Evolutionary conservation across 1,284 basidiomycete genomes (phyloP), one percentile per base, ranked within the genome.

Genomic region (Microbotryomycetes sp.): DNA sequence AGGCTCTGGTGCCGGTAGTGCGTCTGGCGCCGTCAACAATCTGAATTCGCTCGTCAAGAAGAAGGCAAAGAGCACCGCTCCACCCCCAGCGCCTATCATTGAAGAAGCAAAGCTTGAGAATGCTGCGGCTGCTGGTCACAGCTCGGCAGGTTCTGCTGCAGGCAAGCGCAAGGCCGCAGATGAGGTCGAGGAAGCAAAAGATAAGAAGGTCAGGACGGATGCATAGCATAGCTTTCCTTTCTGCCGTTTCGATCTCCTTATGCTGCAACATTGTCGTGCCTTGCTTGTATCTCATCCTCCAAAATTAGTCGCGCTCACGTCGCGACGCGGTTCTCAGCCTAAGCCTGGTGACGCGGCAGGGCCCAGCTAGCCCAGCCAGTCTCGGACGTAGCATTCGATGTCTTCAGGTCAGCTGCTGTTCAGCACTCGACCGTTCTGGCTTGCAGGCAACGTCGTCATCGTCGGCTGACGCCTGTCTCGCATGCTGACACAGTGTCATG

Each of bases 11-110:
- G 56, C 54, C 6, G 50, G 45, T 6, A 30, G 62, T n/a, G 48
- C 60, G 3, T 5, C 28, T 7, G 65, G 55, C 0, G 30, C 57
- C 18, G 65, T 70, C 11, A 71, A 72, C 63, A 65, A 72, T 59
- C 52, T 72, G 5, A 67, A 62, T 28, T 61, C 56, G 47, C 52
- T 72, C 46, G 71, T 71, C 56, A 71, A 71, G 59, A 67, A 66
- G 56, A 72, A 72, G 66, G 70, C 70, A 65, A 69, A 66, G 50
- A 47, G 56, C n/a, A 51, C 41, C 2, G 24, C 51, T 11, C 41
- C 52, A 6, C 24, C 56, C 1, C 28, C 55, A 5, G 41, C 23
- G 6, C 26, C 47, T 16, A 18, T 2, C 3, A 50, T 21, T 5
- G 47, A 45, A 45, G 47, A 30, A n/a, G 50, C 54, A 9, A 41